Conservation (phyloP, 805 yeast genomes). For the Yamadazyma ubonensis region DNA sequence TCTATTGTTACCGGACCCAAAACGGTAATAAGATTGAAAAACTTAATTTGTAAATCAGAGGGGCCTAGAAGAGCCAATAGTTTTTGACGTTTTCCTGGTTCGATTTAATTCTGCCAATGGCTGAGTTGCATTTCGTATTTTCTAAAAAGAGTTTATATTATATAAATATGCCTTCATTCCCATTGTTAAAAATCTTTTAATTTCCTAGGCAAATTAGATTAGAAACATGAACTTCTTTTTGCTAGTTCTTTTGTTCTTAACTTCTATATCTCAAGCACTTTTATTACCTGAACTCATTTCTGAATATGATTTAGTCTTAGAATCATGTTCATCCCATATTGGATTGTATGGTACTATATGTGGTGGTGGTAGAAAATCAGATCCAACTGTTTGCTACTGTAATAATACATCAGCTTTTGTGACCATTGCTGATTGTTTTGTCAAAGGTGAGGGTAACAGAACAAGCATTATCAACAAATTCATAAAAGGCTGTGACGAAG, state of each 20-base stretch:
- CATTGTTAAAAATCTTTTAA: background rate
- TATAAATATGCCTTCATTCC: background rate
- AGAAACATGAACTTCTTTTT: conserved; percentile 10
- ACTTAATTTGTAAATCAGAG: background rate
- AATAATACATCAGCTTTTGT: conserved; percentile 19
- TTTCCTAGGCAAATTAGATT: background rate
- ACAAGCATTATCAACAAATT: conserved; percentile 16
- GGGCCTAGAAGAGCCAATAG: conserved; percentile 2
- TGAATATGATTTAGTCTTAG: conserved; percentile 14
- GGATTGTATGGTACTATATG: conserved; percentile 17
- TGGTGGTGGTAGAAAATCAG: background rate
- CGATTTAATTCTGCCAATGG: background rate
- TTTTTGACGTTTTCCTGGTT: background rate
- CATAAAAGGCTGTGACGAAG: conserved; percentile 12
- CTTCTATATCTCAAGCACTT: conserved; percentile 2
- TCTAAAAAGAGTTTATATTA: background rate
- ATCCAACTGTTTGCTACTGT: conserved; percentile 18
- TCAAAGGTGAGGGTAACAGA: conserved; percentile 21
- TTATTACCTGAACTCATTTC: conserved; percentile 12
- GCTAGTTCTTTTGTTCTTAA: background rate
- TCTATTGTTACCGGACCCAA: background rate
- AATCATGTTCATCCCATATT: conserved; percentile 17
- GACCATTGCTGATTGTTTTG: conserved; percentile 21
- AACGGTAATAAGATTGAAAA: conserved; percentile 1
- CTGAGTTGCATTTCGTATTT: background rate